phyloP scores from a whole-genome alignment of 2,329 filamentous ascomycete species.

The Penicillium vulpinum region DNA sequence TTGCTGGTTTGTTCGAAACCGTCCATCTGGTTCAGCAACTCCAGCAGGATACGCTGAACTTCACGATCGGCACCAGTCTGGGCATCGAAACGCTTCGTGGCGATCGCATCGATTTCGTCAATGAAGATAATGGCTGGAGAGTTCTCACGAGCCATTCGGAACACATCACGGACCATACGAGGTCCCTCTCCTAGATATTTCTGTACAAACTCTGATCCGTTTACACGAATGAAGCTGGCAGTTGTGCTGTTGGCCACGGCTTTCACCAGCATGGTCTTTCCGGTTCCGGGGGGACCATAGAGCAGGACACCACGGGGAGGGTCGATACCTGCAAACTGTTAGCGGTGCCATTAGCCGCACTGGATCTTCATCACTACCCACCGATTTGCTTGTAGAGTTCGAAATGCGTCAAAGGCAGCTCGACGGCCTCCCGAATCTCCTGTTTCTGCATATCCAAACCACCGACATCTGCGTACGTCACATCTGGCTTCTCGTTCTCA shows the following conservation, averaged over 20 bases:
- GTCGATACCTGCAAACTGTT: constrained; percentile 65
- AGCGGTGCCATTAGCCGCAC: constrained; percentile 12
- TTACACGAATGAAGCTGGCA: constrained; percentile 96
- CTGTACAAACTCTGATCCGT: constrained; percentile 97
- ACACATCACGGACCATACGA: constrained; percentile 98
- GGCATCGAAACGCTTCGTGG: constrained; percentile 98
- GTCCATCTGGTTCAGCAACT: constrained; percentile 99
- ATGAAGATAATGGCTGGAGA: constrained; percentile 99
- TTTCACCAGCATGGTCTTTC: constrained; percentile 97
- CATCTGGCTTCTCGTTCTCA: constrained; percentile 93
- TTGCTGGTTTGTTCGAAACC: constrained; percentile 98
- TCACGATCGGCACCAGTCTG: constrained; percentile 97
- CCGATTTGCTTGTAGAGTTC: constrained; percentile 99
- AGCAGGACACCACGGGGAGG: constrained; percentile 93
- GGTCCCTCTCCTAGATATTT: constrained; percentile 98
- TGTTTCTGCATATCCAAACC: constrained; percentile 99
- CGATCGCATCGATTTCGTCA: constrained; percentile 98
- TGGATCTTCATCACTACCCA: constrained; percentile 24
- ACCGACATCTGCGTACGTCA: constrained; percentile 96
- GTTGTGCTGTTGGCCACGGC: constrained; percentile 98
- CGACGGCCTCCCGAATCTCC: constrained; percentile 96
- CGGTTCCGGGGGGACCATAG: constrained; percentile 92
- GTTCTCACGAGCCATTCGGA: constrained; percentile 98
- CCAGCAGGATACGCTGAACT: constrained; percentile 95
- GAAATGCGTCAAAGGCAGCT: constrained; percentile 94